Conservation (phyloP, 1,139 yeast genomes). For the Candida sojae region DNA sequence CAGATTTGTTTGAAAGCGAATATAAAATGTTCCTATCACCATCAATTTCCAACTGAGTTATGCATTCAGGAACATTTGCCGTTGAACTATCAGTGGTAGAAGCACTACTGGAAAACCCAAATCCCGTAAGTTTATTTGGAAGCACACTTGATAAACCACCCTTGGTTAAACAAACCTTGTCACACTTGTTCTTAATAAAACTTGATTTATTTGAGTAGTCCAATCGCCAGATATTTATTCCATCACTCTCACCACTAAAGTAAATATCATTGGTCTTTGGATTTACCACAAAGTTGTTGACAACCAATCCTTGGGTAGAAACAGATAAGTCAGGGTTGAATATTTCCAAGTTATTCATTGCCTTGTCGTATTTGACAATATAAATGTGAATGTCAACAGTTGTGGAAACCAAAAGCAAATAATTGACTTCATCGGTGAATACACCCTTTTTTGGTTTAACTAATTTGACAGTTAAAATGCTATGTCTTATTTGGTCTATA, state of each 20-base stretch:
- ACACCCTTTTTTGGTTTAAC: conserved; percentile 80
- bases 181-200: conserved; percentile 85
- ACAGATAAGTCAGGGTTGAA: conserved; percentile 84
- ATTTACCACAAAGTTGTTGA: conserved; percentile 61
- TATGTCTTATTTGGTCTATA: conserved; percentile 79
- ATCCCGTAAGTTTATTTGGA: conserved; percentile 53
- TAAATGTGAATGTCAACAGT: conserved; percentile 75
- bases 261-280: conserved; percentile 76
- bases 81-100: conserved; percentile 4
- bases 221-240: conserved; percentile 82
- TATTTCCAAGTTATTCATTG: conserved; percentile 60
- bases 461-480: conserved; percentile 73
- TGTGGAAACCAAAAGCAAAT: conserved; percentile 76
- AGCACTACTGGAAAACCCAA: conserved; percentile 19
- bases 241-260: conserved; percentile 77
- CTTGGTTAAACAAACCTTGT: conserved; percentile 77
- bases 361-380: conserved; percentile 62
- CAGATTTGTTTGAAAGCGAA: conserved; percentile 79
- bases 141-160: conserved; percentile 62
- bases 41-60: conserved; percentile 71
- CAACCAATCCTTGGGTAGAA: conserved; percentile 76
- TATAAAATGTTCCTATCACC: conserved; percentile 75
- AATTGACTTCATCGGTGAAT: conserved; percentile 75
- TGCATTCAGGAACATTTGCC: conserved; percentile 49
- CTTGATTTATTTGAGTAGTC: conserved; percentile 84